phyloP scores from a whole-genome alignment of 2,329 filamentous ascomycete species.

The Cryphonectria japonica region DNA sequence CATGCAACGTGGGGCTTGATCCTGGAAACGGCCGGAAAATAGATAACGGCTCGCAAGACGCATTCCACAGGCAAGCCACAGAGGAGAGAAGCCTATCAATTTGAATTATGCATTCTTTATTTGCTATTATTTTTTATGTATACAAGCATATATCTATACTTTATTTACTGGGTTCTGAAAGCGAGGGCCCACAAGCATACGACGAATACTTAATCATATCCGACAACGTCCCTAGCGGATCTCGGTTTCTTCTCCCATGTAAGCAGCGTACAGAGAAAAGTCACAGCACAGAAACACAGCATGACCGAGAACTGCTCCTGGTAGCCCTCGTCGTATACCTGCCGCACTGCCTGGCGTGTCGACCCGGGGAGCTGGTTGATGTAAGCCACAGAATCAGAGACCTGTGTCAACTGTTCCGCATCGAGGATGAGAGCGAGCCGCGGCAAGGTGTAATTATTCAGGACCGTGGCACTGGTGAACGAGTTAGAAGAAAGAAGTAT shows the following conservation, averaged over 20 bases:
- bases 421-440: slow-evolving; percentile 29
- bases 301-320: slow-evolving; percentile 33
- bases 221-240: slow-evolving; percentile 13
- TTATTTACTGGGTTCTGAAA: no score
- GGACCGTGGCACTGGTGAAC: slow-evolving; percentile 31
- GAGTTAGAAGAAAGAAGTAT: not conserved
- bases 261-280: slow-evolving; percentile 30
- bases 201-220: not conserved
- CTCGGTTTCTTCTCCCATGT: slow-evolving; percentile 34
- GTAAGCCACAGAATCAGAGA: slow-evolving; percentile 32
- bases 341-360: slow-evolving; percentile 31
- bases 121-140: no score
- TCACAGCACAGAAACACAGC: slow-evolving; percentile 35
- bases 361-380: slow-evolving; percentile 31
- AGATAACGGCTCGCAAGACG: not conserved
- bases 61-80: not conserved
- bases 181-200: no score
- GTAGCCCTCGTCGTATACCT: slow-evolving; percentile 32
- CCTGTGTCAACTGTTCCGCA: slow-evolving; percentile 30
- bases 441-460: slow-evolving; percentile 29
- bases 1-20: not conserved
- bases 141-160: no score
- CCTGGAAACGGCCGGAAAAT: not conserved
- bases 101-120: no score
- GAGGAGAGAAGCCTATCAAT: no score